Evolutionary conservation across 2,329 filamentous ascomycete genomes (phyloP).

Genomic region (Trichoderma atrobrunneum): DNA sequence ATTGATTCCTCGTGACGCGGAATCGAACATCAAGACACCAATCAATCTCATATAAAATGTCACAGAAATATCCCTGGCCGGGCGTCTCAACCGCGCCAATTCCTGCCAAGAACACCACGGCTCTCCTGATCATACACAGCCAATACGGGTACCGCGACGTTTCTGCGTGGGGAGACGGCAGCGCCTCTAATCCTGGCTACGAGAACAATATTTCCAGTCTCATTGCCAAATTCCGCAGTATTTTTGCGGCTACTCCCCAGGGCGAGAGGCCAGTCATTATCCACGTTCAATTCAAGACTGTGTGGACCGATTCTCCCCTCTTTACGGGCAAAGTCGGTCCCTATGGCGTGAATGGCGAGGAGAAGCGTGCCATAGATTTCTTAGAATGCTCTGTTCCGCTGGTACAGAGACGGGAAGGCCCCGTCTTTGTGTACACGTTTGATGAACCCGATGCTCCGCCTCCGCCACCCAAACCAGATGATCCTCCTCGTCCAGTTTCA

Average conservation of each 20-base stretch:
- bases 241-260: not conserved
- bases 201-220: constrained; percentile 16
- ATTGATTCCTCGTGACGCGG: not conserved
- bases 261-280: constrained; percentile 13
- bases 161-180: not conserved
- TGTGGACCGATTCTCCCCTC: constrained; percentile 17
- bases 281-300: constrained; percentile 19
- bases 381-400: constrained; percentile 19
- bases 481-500: not conserved
- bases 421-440: not conserved
- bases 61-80: not conserved
- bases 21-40: not conserved
- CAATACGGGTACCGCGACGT: constrained; percentile 18
- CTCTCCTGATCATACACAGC: constrained; percentile 24
- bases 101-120: constrained; percentile 5
- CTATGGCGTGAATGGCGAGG: constrained; percentile 16
- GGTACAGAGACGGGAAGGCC: not conserved
- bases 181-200: constrained; percentile 5
- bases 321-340: constrained; percentile 14
- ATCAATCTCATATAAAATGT: not conserved
- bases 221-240: constrained; percentile 7
- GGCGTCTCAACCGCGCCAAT: not conserved
- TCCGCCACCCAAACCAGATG: not conserved
- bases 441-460: not conserved
- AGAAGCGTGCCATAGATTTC: constrained; percentile 19